These are phyloP conservation scores for Sodiomyces alkalinus DNA, from an alignment of 2,329 filamentous ascomycete genomes.

Conservation along the genomic window DNA sequence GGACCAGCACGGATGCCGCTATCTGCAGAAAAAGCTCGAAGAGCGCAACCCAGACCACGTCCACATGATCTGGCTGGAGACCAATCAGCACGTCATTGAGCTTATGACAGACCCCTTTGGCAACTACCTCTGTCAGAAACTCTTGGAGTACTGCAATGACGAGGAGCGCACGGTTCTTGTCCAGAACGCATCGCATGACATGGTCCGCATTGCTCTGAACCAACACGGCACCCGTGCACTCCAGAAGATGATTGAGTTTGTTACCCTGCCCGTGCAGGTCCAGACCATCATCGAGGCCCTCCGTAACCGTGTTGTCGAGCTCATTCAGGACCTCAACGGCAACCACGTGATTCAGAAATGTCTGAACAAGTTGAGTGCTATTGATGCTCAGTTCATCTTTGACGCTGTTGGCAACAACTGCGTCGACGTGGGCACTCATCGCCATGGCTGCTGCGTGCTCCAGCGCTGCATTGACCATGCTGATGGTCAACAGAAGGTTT, in stretches of 20 bases:
- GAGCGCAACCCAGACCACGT: slow-evolving; percentile 72
- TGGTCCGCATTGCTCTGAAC: slow-evolving; percentile 89
- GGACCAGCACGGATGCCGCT: slow-evolving; percentile 94
- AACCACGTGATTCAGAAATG: slow-evolving; percentile 99
- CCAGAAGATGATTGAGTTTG: slow-evolving; percentile 99
- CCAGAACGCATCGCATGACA: slow-evolving; percentile 71
- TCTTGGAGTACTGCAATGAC: slow-evolving; percentile 88
- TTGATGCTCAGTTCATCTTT: slow-evolving; percentile 92
- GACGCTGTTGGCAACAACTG: slow-evolving; percentile 80
- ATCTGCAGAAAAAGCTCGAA: slow-evolving; percentile 93
- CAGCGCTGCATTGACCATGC: slow-evolving; percentile 98
- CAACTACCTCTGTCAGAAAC: slow-evolving; percentile 98
- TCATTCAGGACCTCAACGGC: slow-evolving; percentile 95
- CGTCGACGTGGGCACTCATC: slow-evolving; percentile 85
- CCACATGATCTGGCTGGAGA: slow-evolving; percentile 89
- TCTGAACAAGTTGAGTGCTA: slow-evolving; percentile 75
- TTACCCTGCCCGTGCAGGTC: slow-evolving; percentile 73
- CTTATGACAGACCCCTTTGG: slow-evolving; percentile 98
- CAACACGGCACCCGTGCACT: slow-evolving; percentile 92
- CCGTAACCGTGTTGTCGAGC: slow-evolving; percentile 69
- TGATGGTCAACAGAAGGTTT: slow-evolving; percentile 73
- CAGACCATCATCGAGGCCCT: slow-evolving; percentile 78
- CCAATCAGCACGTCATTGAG: slow-evolving; percentile 84
- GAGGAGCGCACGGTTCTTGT: slow-evolving; percentile 89
- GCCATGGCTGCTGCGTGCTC: slow-evolving; percentile 93